Evolutionary conservation across 805 yeast species (phyloP), one percentile per base, ranked within the genome.

Genomic region (Candida corydali): DNA sequence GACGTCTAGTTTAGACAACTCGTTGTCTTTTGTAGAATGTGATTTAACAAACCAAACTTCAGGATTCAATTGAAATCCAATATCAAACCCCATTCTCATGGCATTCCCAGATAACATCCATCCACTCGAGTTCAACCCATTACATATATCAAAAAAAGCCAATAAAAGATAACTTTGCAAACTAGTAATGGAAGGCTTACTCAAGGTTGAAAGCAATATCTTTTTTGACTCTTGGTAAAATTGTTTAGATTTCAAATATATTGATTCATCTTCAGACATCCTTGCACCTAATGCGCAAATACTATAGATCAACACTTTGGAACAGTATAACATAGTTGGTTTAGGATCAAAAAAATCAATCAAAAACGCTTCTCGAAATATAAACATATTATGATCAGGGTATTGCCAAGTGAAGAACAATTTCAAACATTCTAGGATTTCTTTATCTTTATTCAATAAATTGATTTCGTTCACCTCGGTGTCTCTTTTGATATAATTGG

Each of bases 51-150:
- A 69, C 82, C 82, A 78, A n/a, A 70, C 75, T 41, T 73, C 62
- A 2, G 84, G 83, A 42, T 75, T 70, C 37, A 78, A 56, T 47
- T 79, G 82, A 49, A 78, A 78, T 1, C 84, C 84, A 46, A 79
- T 59, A 50, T 78, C 81, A 45, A 70, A 75, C 1, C 86, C 86
- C 65, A 79, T 78, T 35, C 85, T 57, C 46, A 78, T 69, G 7
- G 82, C 84, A 35, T 70, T 65, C 3, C 85, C 86, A 3, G 75
- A 65, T 24, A 78, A 63, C 69, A 77, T 71, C 84, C 84, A 79
- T 5, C 81, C 80, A 32, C 73, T 63, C 17, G 78, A 70, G 46
- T 74, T 76, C 35, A 69, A 56, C 2, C 83, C 83, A 44, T 70
- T 72, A 38, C 81, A 78, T 26, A 79, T 69, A 49, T 78, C 84